Base-by-base conservation (phyloP, 179 eudicot species). In the Pouteria campechiana region DNA sequence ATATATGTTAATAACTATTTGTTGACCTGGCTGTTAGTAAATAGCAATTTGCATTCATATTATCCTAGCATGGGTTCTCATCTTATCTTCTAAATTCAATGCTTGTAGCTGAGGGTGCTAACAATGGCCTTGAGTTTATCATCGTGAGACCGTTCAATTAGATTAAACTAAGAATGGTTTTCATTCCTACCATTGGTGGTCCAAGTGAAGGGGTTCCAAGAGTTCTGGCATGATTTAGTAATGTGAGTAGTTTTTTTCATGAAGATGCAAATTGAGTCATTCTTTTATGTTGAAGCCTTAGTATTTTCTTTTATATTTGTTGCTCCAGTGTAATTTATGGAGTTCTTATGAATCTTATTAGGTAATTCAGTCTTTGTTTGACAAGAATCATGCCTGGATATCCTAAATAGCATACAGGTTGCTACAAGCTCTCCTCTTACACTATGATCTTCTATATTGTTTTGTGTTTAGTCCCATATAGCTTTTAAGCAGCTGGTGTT, bases 161-260 rank as follows among this genome's bases (percentile, higher is more conserved):
- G 97, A 89, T 89, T 45, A 93, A 95, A 63, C 97, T 93, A 13
- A 72, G 95, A 58, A 89, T 89, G 97, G 97, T 84, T 63, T 89
- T 89, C 76, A 89, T 89, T 16, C 97, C 97, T 3, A 95, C 95
- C 29, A 81, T 89, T 52, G 97, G 85, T 67, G 95, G 97, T 47
- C 97, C 97, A 18, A 84, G 93, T 55, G 95, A 89, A 68, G 97
- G 97, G 52, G 97, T 89, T 54, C 97, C 97, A 42, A 78, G 97
- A 64, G 97, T 89, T 63, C 57, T 89, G 46, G 97, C 97, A 25
- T 89, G 97, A 71, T 89, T 89, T 59, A 89, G 97, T 67, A 89
- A 85, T 58, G 97, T 89, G 46, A 57, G 85, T 62, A 20, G 7
- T 39, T 35, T 11, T 25, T 27, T 18, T n/a, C 14, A 6, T 35